A percentile compares a stretch with the other conserved stretches of the same genome.
Conservation (phyloP, 2,329 filamentous ascomycete genomes). For the Raffaelea deltoideospora region DNA sequence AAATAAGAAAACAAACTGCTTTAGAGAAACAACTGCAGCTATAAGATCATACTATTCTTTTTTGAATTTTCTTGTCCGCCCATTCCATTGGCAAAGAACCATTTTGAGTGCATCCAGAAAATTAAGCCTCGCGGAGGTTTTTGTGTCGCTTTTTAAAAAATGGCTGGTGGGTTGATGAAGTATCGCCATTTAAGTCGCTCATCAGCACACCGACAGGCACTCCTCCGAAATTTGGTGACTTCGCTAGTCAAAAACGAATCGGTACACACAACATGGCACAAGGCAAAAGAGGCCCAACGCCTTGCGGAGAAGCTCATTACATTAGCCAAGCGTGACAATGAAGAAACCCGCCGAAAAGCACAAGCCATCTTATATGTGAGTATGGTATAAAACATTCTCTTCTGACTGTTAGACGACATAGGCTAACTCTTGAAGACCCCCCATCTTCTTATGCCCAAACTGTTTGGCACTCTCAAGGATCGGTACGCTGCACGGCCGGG, state of each 20-base stretch:
- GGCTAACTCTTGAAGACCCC: no score
- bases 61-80: no score
- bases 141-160: no score
- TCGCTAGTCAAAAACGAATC: conserved; percentile 87
- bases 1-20: no score
- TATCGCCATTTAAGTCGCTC: conserved; percentile 78
- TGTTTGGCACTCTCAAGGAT: conserved; percentile 68
- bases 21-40: no score
- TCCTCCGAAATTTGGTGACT: conserved; percentile 90
- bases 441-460: conserved; percentile 59
- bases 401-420: no score
- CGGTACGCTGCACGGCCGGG: conserved; percentile 70
- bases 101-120: no score
- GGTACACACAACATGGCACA: conserved; percentile 88
- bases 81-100: no score
- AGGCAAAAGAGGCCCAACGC: conserved; percentile 92
- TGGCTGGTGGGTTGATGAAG: conserved; percentile 78
- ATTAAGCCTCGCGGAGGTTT: no score
- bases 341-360: conserved; percentile 62
- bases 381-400: no score
- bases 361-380: conserved; percentile 69
- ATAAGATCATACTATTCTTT: no score
- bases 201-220: conserved; percentile 76
- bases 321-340: conserved; percentile 82
- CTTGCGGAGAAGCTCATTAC: conserved; percentile 92